These are phyloP conservation scores for Ophiostoma himal-ulmi DNA, from an alignment of 2,329 filamentous ascomycete species.

Conservation along the genomic window DNA sequence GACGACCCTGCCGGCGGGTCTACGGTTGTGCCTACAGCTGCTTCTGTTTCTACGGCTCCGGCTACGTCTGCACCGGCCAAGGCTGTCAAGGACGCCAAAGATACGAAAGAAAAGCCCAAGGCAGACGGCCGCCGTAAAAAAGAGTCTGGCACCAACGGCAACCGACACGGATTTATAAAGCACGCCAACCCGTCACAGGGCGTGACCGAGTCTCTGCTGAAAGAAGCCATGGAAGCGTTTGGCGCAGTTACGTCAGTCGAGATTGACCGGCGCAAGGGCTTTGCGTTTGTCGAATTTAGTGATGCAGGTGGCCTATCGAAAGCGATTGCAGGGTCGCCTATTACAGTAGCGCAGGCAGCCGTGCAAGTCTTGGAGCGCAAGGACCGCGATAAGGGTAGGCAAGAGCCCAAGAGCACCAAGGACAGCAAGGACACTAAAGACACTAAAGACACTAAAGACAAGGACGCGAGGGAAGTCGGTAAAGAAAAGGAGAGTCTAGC, in stretches of 20 bases:
- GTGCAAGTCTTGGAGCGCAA: slow-evolving; percentile 83
- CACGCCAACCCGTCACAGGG: slow-evolving; percentile 86
- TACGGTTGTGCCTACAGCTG: slow-evolving; percentile 17
- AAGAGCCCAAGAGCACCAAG: not conserved
- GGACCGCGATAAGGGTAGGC: slow-evolving; percentile 41
- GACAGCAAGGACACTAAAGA: not conserved
- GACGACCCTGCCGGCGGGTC: slow-evolving; percentile 29
- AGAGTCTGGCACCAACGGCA: slow-evolving; percentile 42
- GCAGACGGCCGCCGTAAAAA: not conserved
- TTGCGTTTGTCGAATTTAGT: slow-evolving; percentile 86
- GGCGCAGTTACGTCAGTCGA: slow-evolving; percentile 75
- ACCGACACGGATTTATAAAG: slow-evolving; percentile 65
- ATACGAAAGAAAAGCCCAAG: not conserved
- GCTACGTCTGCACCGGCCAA: not conserved
- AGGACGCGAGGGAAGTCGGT: not conserved
- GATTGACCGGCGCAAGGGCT: slow-evolving; percentile 90
- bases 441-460: not conserved
- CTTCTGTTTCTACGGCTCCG: slow-evolving; percentile 13
- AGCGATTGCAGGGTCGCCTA: slow-evolving; percentile 74
- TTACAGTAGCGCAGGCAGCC: slow-evolving; percentile 75
- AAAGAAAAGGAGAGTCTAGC: not conserved
- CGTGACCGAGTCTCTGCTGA: slow-evolving; percentile 75
- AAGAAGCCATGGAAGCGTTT: slow-evolving; percentile 66
- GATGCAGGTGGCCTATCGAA: slow-evolving; percentile 66
- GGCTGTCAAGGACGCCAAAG: not conserved